phyloP scores from a whole-genome alignment of 2,329 filamentous ascomycete species.

The Cytospora schulzeri region DNA sequence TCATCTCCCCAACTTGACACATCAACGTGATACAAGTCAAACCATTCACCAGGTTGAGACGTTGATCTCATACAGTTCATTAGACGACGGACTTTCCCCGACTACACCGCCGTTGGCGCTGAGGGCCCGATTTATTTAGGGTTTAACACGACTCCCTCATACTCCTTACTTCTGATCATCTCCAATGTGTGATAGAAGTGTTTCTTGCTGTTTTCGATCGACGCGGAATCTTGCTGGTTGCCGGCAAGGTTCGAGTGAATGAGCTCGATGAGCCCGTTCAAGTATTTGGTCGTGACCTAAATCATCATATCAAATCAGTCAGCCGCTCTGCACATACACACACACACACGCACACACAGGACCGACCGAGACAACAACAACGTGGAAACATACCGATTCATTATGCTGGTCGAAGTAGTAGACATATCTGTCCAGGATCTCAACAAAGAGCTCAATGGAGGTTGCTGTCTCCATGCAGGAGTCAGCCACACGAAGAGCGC shows the following conservation, averaged over 20 bases:
- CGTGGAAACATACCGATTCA: conserved; percentile 67
- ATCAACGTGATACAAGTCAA: not conserved
- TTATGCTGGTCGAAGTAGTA: conserved; percentile 99
- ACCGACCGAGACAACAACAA: not conserved
- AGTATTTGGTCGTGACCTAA: conserved; percentile 88
- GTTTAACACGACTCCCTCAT: conserved; percentile 84
- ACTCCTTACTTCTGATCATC: conserved; percentile 88
- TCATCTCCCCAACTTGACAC: not conserved
- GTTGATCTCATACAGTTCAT: conserved; percentile 1
- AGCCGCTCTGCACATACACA: not conserved
- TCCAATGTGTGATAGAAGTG: conserved; percentile 95
- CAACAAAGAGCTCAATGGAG: conserved; percentile 96
- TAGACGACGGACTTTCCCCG: not conserved
- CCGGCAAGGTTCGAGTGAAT: conserved; percentile 94
- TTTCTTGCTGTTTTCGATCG: conserved; percentile 84
- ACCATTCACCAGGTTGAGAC: not conserved
- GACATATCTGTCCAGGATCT: conserved; percentile 96
- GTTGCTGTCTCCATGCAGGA: conserved; percentile 99
- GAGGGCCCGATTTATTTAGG: conserved; percentile 44
- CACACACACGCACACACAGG: not conserved
- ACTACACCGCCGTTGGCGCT: not conserved
- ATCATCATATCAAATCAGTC: conserved; percentile 2
- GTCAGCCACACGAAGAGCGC: conserved; percentile 92
- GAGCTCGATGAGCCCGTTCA: conserved; percentile 96
- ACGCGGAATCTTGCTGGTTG: conserved; percentile 78